These are phyloP conservation scores for Heracleum sosnowskyi DNA, from an alignment of 129 eudicot genomes.

Conservation along the genomic window DNA sequence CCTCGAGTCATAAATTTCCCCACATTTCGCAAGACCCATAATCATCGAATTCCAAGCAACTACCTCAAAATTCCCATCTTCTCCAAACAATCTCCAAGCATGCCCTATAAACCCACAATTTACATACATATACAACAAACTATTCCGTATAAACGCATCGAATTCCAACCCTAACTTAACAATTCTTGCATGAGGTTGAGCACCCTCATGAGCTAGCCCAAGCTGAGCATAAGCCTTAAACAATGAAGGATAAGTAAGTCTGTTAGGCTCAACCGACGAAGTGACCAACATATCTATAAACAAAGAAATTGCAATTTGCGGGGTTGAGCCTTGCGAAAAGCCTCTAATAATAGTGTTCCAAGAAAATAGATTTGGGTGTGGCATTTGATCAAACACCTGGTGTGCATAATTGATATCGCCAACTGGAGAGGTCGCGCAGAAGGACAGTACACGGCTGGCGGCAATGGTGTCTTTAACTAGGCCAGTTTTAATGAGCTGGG, in stretches of 20 bases:
- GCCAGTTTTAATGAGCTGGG: constrained; percentile 73
- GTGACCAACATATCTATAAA: constrained; percentile 40
- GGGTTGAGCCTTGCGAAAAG: constrained; percentile 52
- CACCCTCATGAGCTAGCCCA: constrained; percentile 42
- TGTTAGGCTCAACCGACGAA: constrained; percentile 32
- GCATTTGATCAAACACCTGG: constrained; percentile 35
- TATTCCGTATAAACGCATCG: constrained; percentile 53
- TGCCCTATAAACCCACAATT: constrained; percentile 48
- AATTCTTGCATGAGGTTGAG: constrained; percentile 68
- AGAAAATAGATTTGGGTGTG: constrained; percentile 34
- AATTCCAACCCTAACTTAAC: constrained; percentile 41
- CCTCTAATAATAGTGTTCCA: constrained; percentile 76
- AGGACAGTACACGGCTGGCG: constrained; percentile 56
- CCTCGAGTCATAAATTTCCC: constrained; percentile 37
- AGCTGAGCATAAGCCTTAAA: constrained; percentile 60
- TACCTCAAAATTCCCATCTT: constrained; percentile 32
- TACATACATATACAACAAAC: constrained; percentile 55
- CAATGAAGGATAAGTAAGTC: constrained; percentile 69
- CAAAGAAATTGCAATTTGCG: constrained; percentile 38
- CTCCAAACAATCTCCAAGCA: constrained; percentile 44
- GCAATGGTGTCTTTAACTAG: constrained; percentile 42
- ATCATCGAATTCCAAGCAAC: constrained; percentile 67
- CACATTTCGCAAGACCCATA: constrained; percentile 37
- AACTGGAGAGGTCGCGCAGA: constrained; percentile 39
- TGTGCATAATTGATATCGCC: constrained; percentile 46